A percentile compares a stretch with the other conserved stretches of the same genome.
phyloP scores from a whole-genome alignment of 2,329 filamentous ascomycete species.

The Ceratocystis lukuohia region DNA sequence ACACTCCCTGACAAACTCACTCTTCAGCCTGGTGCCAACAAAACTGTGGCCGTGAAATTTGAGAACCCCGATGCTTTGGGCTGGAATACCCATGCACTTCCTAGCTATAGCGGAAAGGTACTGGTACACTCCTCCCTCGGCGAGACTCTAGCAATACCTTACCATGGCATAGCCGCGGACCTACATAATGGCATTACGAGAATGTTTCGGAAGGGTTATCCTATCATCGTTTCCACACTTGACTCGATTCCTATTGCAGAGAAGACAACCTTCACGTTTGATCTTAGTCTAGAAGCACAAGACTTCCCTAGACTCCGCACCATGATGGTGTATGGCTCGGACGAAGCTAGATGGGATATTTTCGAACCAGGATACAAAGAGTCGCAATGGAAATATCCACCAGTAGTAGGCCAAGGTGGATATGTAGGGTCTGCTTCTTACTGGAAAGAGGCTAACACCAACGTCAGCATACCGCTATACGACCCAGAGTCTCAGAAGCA shows the following conservation, averaged over 20 bases:
- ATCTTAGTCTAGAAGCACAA: slow-evolving; percentile 14
- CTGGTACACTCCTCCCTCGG: slow-evolving; percentile 30
- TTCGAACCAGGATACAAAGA: slow-evolving; percentile 30
- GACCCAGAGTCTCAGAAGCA: slow-evolving; percentile 22
- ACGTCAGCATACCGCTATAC: slow-evolving; percentile 20
- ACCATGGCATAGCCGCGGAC: slow-evolving; percentile 23
- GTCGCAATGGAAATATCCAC: slow-evolving; percentile 31
- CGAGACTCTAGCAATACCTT: slow-evolving; percentile 32
- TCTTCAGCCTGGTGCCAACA: slow-evolving; percentile 24
- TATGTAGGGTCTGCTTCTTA: slow-evolving; percentile 31
- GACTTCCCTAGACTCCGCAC: slow-evolving; percentile 21
- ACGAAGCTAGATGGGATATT: slow-evolving; percentile 30
- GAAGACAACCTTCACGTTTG: slow-evolving; percentile 20
- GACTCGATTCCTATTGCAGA: slow-evolving; percentile 4
- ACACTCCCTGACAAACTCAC: slow-evolving; percentile 17
- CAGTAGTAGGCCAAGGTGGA: slow-evolving; percentile 27
- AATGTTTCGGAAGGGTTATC: slow-evolving; percentile 8
- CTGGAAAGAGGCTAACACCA: slow-evolving; percentile 20
- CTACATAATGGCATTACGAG: slow-evolving; percentile 7
- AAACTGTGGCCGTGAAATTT: slow-evolving; percentile 18
- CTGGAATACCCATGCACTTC: slow-evolving; percentile 25
- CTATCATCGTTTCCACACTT: background rate
- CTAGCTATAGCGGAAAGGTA: slow-evolving; percentile 34
- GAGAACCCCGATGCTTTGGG: slow-evolving; percentile 23
- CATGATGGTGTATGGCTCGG: slow-evolving; percentile 26